A percentile compares a stretch with the other conserved stretches of the same genome.
These are phyloP conservation scores for Fraxinus baroniana DNA, from an alignment of 305 asterid genomes.

Conservation along the genomic window DNA sequence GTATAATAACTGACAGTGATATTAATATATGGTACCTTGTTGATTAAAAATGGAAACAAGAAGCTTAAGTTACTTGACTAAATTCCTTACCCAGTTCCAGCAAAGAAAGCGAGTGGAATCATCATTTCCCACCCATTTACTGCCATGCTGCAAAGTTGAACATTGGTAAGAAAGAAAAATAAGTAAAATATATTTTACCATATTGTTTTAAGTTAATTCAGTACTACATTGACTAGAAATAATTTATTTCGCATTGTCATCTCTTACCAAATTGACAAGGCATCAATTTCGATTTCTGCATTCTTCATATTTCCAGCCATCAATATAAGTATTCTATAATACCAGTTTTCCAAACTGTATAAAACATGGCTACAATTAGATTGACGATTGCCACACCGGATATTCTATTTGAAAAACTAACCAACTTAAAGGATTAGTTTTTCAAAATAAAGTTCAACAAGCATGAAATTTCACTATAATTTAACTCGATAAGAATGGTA, in stretches of 20 bases:
- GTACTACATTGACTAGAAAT: not conserved
- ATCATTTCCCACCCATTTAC: slow-evolving; percentile 35
- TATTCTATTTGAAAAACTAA: not conserved
- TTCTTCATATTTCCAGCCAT: slow-evolving; percentile 36
- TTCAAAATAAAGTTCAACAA: too few relatives aligned
- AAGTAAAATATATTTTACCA: too few relatives aligned
- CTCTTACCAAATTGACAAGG: slow-evolving; percentile 38
- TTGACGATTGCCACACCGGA: not conserved
- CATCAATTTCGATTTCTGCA: slow-evolving; percentile 38
- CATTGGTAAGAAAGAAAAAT: not conserved
- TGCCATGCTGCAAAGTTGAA: slow-evolving; percentile 26
- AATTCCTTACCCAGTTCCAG: slow-evolving; percentile 30
- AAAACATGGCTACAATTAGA: not conserved
- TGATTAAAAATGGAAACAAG: not conserved
- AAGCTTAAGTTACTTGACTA: not conserved
- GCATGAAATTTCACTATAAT: too few relatives aligned
- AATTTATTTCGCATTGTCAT: not conserved
- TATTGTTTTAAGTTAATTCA: too few relatives aligned
- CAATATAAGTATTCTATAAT: slow-evolving; percentile 37
- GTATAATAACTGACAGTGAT: too few relatives aligned
- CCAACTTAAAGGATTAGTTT: too few relatives aligned
- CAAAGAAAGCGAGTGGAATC: slow-evolving; percentile 34
- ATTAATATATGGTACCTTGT: not conserved
- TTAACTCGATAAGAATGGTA: too few relatives aligned
- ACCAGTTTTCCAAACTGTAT: slow-evolving; percentile 50